Base-by-base conservation (phyloP, 1,284 basidiomycete species). In the Leccinum subfulvum region DNA sequence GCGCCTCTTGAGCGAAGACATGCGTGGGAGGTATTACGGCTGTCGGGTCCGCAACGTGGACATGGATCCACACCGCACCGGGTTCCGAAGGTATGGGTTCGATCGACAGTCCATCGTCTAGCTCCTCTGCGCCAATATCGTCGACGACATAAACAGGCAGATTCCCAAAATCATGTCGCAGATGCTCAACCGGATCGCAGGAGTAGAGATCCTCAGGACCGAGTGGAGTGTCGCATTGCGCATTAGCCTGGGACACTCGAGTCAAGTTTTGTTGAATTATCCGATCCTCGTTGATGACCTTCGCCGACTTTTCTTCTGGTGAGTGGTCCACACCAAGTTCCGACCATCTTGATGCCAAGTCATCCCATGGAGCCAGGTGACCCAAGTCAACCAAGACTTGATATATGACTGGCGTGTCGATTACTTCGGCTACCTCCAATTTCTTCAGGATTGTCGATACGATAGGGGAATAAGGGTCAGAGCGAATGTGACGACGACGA, bases 1-100 rank as follows among this genome's bases (percentile, higher is more conserved):
- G 78, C 0, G 94, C 94, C 3, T 78, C 71, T 35, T 81, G 75
- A 0, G 88, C 81, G 1, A 93, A 71, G 2, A 78, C 67, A 72
- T 95, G 88, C 1, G 81, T 82, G 0, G 88, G 89, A 16, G 87
- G 86, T n/a, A 99, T 79, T 62, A 89, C 72, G 2, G 90, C 80
- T 0, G 94, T 96, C 0, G 97, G 96, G 74, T 99, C 97, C 8
- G 97, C 97, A 60, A 99, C 83, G 73, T 99, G 97, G 18, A 92
- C 81, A 70, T 98, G 97, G 14, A 97, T 71, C 97, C 97, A 99
- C 58, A 79, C 70, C 62, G 79, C 79, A 16, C 81, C 84, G 3
- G 86, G 84, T 56, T 89, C 84, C 2, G 77, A 78, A 9, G 81
- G 76, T 21, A 88, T 80, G 2, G 77, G 68, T 66, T 96, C 92